Percentiles rank a stretch among this genome's conserved stretches.
Evolutionary conservation across 2,329 filamentous ascomycete genomes (phyloP).

Genomic region (Colletotrichum cereale): DNA sequence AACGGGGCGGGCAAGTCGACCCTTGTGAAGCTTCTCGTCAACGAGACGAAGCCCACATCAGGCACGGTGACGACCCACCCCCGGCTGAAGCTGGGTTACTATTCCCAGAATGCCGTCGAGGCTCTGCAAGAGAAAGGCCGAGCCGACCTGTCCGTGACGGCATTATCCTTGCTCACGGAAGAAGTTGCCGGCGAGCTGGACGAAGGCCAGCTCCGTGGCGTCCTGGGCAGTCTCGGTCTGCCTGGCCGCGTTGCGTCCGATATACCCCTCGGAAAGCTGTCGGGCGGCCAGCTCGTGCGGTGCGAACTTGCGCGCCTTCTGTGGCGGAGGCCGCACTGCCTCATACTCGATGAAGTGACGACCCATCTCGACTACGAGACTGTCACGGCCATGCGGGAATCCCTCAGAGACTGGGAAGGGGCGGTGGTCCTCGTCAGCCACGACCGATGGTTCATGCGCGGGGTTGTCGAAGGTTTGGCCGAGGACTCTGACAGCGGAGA

Average conservation of each 20-base stretch:
- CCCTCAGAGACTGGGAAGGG: conserved; percentile 76
- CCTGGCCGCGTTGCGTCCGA: conserved; percentile 79
- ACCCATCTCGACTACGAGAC: conserved; percentile 89
- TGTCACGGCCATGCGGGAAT: conserved; percentile 76
- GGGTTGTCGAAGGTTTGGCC: conserved; percentile 75
- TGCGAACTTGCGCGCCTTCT: conserved; percentile 77
- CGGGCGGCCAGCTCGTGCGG: conserved; percentile 81
- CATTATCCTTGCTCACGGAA: conserved; percentile 71
- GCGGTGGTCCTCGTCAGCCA: conserved; percentile 84
- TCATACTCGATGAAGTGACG: conserved; percentile 85
- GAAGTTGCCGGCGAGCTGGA: conserved; percentile 65
- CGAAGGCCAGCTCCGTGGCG: conserved; percentile 76
- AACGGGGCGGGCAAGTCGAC: conserved; percentile 89
- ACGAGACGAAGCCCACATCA: conserved; percentile 66
- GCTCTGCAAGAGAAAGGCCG: conserved; percentile 67
- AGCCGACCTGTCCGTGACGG: conserved; percentile 67
- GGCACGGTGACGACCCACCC: conserved; percentile 77
- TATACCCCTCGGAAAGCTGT: conserved; percentile 78
- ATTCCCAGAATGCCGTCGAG: conserved; percentile 84
- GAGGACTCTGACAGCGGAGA: conserved; percentile 53
- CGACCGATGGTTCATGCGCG: conserved; percentile 84
- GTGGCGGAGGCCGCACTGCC: conserved; percentile 76
- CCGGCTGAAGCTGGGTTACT: conserved; percentile 78
- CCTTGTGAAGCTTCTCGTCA: conserved; percentile 78
- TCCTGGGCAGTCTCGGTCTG: conserved; percentile 78